Conservation (phyloP, 371 early-diverging fungal species). For the Funneliformis caledonium region DNA sequence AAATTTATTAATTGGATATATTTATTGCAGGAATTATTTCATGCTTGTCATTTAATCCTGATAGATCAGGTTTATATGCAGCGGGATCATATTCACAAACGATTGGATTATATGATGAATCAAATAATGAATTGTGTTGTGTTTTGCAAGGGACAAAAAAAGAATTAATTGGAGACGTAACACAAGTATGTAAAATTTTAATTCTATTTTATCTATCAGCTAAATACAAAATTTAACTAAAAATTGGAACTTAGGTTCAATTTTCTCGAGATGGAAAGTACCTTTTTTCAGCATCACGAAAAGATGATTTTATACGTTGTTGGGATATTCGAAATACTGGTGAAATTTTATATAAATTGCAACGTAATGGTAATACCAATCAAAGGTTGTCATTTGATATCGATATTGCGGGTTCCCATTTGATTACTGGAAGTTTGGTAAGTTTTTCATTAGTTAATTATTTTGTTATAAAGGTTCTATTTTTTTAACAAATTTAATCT, state of each 20-base stretch:
- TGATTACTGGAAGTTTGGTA: conserved; percentile 65
- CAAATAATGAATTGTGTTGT: conserved; percentile 57
- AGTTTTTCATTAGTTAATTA: neutral
- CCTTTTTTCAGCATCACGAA: conserved; percentile 66
- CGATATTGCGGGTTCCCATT: conserved; percentile 58
- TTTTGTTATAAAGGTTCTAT: neutral
- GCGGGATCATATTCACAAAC: conserved; percentile 68
- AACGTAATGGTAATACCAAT: conserved; percentile 63
- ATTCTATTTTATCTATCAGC: neutral
- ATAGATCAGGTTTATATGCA: conserved; percentile 68
- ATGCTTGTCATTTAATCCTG: conserved; percentile 67
- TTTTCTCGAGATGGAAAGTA: conserved; percentile 68
- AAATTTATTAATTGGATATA: neutral
- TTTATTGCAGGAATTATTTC: conserved; percentile 57
- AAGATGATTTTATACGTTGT: conserved; percentile 57
- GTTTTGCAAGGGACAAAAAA: conserved; percentile 52
- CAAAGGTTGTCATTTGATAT: conserved; percentile 74
- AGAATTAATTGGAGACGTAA: conserved; percentile 44
- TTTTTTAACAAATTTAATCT: neutral
- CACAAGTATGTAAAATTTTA: conserved; percentile 10
- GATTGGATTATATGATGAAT: conserved; percentile 69
- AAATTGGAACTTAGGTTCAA: conserved; percentile 47
- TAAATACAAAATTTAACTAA: neutral
- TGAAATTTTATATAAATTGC: conserved; percentile 55
- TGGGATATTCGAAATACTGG: conserved; percentile 78